Evolutionary conservation across 805 yeast species (phyloP), one percentile per base, ranked within the genome.

Genomic region (Huiozyma naganishii): DNA sequence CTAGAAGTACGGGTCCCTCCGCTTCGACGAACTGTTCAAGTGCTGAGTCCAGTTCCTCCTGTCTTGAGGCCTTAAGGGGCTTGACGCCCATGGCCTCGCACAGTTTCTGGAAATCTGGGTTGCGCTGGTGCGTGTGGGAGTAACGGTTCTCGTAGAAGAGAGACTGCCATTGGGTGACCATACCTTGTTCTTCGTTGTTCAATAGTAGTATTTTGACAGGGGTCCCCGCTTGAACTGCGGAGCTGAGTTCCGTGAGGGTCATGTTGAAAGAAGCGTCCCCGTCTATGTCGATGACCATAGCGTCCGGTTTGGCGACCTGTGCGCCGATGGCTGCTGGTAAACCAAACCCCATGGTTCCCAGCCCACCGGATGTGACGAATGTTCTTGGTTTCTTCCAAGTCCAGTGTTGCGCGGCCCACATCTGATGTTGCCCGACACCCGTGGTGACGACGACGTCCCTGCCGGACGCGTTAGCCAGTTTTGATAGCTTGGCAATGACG

Each of bases 371-470:
- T 12, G 97, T 88, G 65, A 90, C 84, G 71, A 92, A 82, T 41
- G 94, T 74, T 66, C 97, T 79, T 57, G 98, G 98, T 50, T 76
- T 70, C 49, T 80, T 82, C 95, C 97, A 92, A 43, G 88, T 78
- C 79, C 84, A 89, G 67, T 88, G 89, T 71, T 92, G 98, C 32
- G 98, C 98, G 33, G 97, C 94, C 98, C 98, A 92, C 98, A 92
- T 92, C 72, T 92, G 98, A 75, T 92, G 98, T 74, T 92, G 98
- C 49, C 98, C 98, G 42, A 92, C 97, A 74, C 98, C 98, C 36
- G 98, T 92, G 43, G 97, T 83, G 56, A 90, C 82, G 55, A 89
- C 77, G 47, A 86, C 88, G 54, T 84, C 89, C 59, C 77, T 84
- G 29, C 58, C 60, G 27, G 55, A 45, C 54, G 66, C 64, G 40